phyloP scores from a whole-genome alignment of 371 early-diverging fungal species.

The Funneliformis caledonium region DNA sequence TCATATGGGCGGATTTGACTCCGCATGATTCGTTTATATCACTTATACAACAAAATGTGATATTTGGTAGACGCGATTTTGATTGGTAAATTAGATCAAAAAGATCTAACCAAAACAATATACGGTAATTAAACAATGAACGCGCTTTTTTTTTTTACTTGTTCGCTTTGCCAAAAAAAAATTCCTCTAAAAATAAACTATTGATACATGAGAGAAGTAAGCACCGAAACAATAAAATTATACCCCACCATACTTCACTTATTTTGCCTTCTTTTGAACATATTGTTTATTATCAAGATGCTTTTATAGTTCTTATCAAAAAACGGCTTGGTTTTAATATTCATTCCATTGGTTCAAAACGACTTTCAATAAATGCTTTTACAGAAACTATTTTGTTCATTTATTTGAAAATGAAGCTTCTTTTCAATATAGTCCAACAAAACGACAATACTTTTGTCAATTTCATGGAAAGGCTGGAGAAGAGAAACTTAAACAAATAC shows the following conservation, averaged over 20 bases:
- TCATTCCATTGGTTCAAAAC: background rate
- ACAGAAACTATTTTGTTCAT: background rate
- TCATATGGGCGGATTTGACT: no score
- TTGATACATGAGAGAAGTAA: background rate
- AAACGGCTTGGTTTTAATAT: background rate
- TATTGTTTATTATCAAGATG: background rate
- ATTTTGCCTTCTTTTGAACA: background rate
- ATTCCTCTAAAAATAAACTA: background rate
- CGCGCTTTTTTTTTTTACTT: background rate
- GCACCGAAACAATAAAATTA: slow-evolving; percentile 1
- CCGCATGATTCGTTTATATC: no score
- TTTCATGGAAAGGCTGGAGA: background rate
- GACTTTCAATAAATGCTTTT: background rate
- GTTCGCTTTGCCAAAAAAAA: background rate
- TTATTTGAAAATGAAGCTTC: slow-evolving; percentile 10
- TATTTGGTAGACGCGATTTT: no score
- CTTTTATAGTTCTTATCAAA: slow-evolving; percentile 2
- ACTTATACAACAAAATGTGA: no score
- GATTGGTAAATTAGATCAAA: no score
- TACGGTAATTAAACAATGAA: no score
- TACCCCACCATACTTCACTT: background rate
- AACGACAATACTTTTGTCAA: background rate
- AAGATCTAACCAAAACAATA: no score
- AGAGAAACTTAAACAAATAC: background rate
- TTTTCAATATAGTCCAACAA: background rate